phyloP scores from a whole-genome alignment of 2,329 filamentous ascomycete genomes.

The Diaporthe sp. region DNA sequence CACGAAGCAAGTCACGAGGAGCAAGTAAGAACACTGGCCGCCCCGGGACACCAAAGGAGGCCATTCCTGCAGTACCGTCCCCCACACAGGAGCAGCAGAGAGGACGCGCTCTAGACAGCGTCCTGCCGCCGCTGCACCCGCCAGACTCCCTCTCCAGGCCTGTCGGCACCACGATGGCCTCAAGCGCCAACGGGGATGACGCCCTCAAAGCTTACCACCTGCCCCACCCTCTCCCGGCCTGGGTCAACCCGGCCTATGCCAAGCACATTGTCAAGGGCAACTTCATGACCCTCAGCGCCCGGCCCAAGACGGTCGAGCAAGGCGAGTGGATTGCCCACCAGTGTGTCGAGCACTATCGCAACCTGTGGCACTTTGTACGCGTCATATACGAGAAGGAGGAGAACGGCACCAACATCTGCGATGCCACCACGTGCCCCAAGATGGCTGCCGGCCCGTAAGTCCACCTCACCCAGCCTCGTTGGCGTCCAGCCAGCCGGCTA shows the following conservation, averaged over 20 bases:
- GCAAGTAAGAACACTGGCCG: constrained; percentile 18
- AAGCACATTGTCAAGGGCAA: constrained; percentile 89
- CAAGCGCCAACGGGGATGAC: constrained; percentile 44
- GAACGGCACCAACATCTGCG: constrained; percentile 78
- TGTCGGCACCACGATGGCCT: constrained; percentile 39
- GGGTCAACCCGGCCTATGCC: constrained; percentile 74
- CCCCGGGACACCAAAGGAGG: constrained; percentile 27
- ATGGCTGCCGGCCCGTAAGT: constrained; percentile 88
- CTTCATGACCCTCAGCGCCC: constrained; percentile 87
- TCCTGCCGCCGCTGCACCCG: constrained; percentile 39
- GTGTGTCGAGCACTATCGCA: constrained; percentile 85
- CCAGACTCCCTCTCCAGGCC: constrained; percentile 41
- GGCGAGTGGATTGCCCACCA: constrained; percentile 92
- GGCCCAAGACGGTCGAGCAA: constrained; percentile 84
- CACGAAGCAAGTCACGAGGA: constrained; percentile 31
- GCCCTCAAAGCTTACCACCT: constrained; percentile 43
- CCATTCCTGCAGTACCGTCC: constrained; percentile 22
- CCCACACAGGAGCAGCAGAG: constrained; percentile 23
- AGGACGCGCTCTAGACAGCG: constrained; percentile 32
- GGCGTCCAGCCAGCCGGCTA: not conserved
- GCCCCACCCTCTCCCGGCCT: constrained; percentile 62
- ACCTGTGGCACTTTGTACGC: constrained; percentile 82
- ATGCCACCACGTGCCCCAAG: constrained; percentile 79
- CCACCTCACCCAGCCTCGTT: not conserved
- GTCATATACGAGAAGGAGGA: constrained; percentile 82